Conservation (phyloP, 768 basidiomycete genomes). For the Leccinum subtestaceum region DNA sequence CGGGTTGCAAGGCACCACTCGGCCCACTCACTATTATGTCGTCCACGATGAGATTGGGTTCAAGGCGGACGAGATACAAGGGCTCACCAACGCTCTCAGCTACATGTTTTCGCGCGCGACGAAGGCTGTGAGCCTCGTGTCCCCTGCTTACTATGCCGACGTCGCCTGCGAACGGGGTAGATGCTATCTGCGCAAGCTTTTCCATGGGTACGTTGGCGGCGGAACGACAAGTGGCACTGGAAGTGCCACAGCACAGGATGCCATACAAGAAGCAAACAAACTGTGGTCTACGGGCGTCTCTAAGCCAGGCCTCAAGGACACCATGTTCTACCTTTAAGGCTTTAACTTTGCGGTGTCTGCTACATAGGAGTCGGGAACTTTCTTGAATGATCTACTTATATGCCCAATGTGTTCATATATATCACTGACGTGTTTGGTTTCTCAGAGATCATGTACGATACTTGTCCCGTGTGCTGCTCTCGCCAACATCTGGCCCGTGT, state of each 20-base stretch:
- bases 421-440: slow-evolving; percentile 1
- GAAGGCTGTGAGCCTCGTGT: slow-evolving; percentile 39
- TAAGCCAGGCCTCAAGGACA: slow-evolving; percentile 51
- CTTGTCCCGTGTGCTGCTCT: background rate
- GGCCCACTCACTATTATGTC: slow-evolving; percentile 55
- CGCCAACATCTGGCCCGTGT: background rate
- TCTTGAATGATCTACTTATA: background rate
- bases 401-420: background rate
- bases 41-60: slow-evolving; percentile 54
- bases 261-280: slow-evolving; percentile 49
- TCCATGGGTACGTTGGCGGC: slow-evolving; percentile 34
- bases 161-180: slow-evolving; percentile 53
- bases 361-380: background rate
- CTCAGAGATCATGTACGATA: background rate
- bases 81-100: slow-evolving; percentile 51
- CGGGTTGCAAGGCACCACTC: slow-evolving; percentile 46
- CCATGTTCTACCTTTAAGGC: slow-evolving; percentile 67
- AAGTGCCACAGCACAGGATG: slow-evolving; percentile 45
- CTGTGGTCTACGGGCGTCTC: slow-evolving; percentile 59
- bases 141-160: slow-evolving; percentile 43
- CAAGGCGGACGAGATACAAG: slow-evolving; percentile 48
- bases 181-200: slow-evolving; percentile 49
- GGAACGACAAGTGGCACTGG: slow-evolving; percentile 32
- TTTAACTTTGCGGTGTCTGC: slow-evolving; percentile 25
- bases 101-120: slow-evolving; percentile 63